Evolutionary conservation across 208 protist genomes (phyloP).

Genomic region (Wallacemonas sp.): DNA sequence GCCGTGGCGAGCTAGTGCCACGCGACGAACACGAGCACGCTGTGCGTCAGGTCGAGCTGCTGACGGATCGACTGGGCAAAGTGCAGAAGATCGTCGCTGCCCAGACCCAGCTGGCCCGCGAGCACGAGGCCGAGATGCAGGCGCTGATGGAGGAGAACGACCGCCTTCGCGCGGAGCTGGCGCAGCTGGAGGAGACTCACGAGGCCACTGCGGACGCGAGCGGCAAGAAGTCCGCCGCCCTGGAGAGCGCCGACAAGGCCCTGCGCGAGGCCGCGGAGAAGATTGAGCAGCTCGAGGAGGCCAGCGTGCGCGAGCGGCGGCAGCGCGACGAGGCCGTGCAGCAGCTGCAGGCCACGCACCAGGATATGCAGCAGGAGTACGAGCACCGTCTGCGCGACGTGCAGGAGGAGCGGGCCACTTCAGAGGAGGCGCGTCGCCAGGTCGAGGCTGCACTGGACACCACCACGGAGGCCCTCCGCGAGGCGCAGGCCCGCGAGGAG

Average conservation of each 20-base stretch:
- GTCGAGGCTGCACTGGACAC: conserved; percentile 13
- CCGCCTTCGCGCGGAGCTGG: conserved; percentile 37
- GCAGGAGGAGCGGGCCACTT: conserved; percentile 26
- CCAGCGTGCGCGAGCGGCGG: conserved; percentile 23
- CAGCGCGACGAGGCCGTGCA: conserved; percentile 22
- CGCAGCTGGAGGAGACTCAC: conserved; percentile 30
- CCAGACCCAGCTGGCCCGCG: conserved; percentile 51
- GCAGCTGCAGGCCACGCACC: conserved; percentile 29
- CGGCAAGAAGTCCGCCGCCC: conserved; percentile 23
- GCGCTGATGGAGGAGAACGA: conserved; percentile 48
- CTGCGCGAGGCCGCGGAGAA: conserved; percentile 34
- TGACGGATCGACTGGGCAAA: conserved; percentile 58
- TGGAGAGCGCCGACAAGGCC: conserved; percentile 34
- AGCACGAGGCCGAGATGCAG: conserved; percentile 63
- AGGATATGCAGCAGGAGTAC: conserved; percentile 43
- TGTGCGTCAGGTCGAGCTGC: conserved; percentile 54
- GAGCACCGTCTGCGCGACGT: conserved; percentile 39
- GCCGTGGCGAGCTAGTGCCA: conserved; percentile 45
- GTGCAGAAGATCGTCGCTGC: conserved; percentile 57
- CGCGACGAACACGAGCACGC: conserved; percentile 61
- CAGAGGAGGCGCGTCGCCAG: conserved; percentile 28
- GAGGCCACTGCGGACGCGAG: neutral
- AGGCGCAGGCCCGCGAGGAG: conserved; percentile 13
- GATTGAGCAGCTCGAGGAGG: conserved; percentile 34
- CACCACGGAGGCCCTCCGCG: conserved; percentile 4